Percentiles rank a stretch among this genome's conserved stretches.
These are phyloP conservation scores for Solanum tarapatanum DNA, from an alignment of 257 asterid species.

Conservation along the genomic window DNA sequence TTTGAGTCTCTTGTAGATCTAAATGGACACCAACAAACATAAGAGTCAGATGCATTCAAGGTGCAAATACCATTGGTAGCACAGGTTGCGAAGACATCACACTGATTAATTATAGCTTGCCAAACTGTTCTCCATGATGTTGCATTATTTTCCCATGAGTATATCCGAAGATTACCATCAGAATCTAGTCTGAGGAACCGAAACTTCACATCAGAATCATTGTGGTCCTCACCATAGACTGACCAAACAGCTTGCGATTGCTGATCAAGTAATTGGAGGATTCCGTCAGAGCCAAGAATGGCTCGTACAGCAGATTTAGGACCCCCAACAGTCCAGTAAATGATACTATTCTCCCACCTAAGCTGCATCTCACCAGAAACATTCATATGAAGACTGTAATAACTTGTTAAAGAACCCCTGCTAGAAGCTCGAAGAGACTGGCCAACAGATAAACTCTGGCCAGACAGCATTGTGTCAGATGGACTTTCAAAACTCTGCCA, in stretches of 20 bases:
- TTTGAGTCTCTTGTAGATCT: slow-evolving; percentile 2
- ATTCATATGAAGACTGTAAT: slow-evolving; percentile 23
- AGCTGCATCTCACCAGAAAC: slow-evolving; percentile 27
- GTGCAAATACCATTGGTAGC: slow-evolving; percentile 21
- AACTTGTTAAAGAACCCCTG: slow-evolving; percentile 19
- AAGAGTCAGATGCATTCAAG: slow-evolving; percentile 14
- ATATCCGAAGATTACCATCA: slow-evolving; percentile 37
- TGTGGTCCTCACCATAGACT: slow-evolving; percentile 21
- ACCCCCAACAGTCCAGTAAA: slow-evolving; percentile 28
- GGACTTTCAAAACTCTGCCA: slow-evolving; percentile 34
- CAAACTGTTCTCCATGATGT: slow-evolving; percentile 29
- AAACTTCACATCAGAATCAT: slow-evolving; percentile 20
- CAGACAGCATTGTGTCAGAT: slow-evolving; percentile 27
- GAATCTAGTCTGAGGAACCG: slow-evolving; percentile 36
- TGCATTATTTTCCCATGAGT: slow-evolving; percentile 31
- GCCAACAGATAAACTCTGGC: slow-evolving; percentile 23
- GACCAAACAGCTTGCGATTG: slow-evolving; percentile 22
- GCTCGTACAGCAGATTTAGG: slow-evolving; percentile 9
- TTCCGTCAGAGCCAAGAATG: slow-evolving; percentile 11
- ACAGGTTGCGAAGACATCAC: slow-evolving; percentile 37
- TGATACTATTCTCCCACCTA: slow-evolving; percentile 28
- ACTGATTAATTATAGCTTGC: slow-evolving; percentile 34
- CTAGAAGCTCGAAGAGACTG: slow-evolving; percentile 22
- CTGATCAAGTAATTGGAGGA: slow-evolving; percentile 18
- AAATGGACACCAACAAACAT: slow-evolving; percentile 27